These are phyloP conservation scores for Podila clonocystis DNA, from an alignment of 192 early-diverging fungal genomes.

Conservation along the genomic window DNA sequence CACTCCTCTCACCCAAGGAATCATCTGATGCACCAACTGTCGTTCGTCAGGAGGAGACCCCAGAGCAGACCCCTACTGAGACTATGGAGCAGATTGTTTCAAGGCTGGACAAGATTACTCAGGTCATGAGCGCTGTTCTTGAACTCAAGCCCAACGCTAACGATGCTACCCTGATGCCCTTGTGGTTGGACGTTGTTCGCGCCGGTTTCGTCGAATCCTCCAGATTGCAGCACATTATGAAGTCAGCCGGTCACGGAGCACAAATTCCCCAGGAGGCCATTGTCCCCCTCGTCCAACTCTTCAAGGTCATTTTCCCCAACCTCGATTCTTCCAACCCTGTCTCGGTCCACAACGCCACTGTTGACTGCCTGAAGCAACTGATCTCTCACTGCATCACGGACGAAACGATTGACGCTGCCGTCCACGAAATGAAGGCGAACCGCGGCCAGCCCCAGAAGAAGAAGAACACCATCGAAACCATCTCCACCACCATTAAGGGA, in stretches of 20 bases:
- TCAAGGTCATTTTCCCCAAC: conserved; percentile 71
- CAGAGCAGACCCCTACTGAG: conserved; percentile 13
- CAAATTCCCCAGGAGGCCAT: conserved; percentile 42
- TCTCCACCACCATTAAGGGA: conserved; percentile 59
- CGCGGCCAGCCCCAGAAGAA: conserved; percentile 36
- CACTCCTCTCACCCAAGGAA: conserved; percentile 60
- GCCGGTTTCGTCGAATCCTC: conserved; percentile 79
- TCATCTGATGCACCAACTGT: conserved; percentile 37
- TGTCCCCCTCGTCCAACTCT: conserved; percentile 53
- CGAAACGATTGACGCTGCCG: conserved; percentile 72
- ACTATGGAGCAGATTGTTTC: conserved; percentile 49
- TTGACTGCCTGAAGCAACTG: conserved; percentile 75
- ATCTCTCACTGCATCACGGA: conserved; percentile 80
- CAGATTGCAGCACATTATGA: conserved; percentile 40
- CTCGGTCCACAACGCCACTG: conserved; percentile 68
- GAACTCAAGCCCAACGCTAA: conserved; percentile 86
- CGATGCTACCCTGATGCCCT: conserved; percentile 82
- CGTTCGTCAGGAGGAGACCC: conserved; percentile 25
- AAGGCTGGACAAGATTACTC: conserved; percentile 62
- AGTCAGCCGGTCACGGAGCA: conserved; percentile 14
- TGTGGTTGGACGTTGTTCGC: conserved; percentile 86
- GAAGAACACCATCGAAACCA: conserved; percentile 54
- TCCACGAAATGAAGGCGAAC: conserved; percentile 42
- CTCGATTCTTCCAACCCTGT: conserved; percentile 70
- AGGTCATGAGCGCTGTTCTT: conserved; percentile 64